A percentile compares a stretch with the other conserved stretches of the same genome.
These are phyloP conservation scores for Saccharum hybrid DNA, from an alignment of 202 grass and related monocot species.

Conservation along the genomic window DNA sequence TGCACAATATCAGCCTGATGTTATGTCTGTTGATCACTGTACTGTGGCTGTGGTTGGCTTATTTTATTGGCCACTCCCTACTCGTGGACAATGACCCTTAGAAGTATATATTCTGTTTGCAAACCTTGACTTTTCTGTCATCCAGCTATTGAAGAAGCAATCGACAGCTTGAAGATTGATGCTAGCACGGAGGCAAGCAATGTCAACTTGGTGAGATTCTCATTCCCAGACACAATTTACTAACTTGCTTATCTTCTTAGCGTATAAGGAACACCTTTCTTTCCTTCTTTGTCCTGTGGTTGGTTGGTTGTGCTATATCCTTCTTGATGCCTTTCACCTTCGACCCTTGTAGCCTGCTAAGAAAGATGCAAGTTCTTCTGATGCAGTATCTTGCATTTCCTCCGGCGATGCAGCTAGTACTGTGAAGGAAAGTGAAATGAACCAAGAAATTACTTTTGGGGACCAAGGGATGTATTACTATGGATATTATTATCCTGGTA, in stretches of 20 bases:
- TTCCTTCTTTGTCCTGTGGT: conserved; percentile 14
- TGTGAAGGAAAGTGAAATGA: conserved; percentile 68
- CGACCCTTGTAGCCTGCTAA: conserved; percentile 53
- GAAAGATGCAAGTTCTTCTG: conserved; percentile 70
- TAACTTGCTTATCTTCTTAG: conserved; percentile 47
- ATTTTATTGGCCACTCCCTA: conserved; percentile 45
- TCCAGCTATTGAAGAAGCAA: conserved; percentile 66
- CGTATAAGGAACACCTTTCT: conserved; percentile 39
- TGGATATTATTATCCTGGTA: conserved; percentile 88
- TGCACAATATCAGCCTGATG: conserved; percentile 34
- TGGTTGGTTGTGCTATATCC: conserved; percentile 38
- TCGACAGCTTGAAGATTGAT: conserved; percentile 76
- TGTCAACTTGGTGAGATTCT: conserved; percentile 71
- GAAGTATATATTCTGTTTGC: conserved; percentile 50
- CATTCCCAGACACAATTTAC: conserved; percentile 29
- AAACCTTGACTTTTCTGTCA: conserved; percentile 69
- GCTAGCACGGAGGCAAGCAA: conserved; percentile 54
- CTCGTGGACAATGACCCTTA: conserved; percentile 45
- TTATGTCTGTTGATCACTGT: conserved; percentile 45
- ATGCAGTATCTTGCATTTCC: conserved; percentile 80
- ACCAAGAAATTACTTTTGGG: conserved; percentile 54
- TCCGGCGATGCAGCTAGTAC: conserved; percentile 68
- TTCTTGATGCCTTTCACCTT: conserved; percentile 45
- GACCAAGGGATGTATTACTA: conserved; percentile 79
- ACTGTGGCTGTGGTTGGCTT: conserved; percentile 42